These are phyloP conservation scores for Obelidium mucronatum DNA, from an alignment of 192 early-diverging fungal species.

Conservation along the genomic window DNA sequence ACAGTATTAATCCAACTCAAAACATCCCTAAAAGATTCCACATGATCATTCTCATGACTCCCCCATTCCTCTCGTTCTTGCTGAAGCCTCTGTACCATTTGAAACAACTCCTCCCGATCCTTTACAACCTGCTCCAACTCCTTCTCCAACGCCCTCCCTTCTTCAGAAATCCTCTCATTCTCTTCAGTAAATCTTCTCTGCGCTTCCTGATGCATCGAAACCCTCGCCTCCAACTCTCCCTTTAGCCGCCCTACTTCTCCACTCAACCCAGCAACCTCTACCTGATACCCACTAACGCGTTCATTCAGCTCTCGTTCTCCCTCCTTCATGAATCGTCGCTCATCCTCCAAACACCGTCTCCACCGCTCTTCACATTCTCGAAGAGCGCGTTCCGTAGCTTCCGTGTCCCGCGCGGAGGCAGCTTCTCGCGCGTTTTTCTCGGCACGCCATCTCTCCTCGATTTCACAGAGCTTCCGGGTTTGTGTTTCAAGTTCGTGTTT, in stretches of 20 bases:
- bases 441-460: constrained; percentile 20
- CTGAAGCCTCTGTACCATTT: constrained; percentile 4
- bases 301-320: neutral
- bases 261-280: neutral
- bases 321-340: constrained; percentile 2
- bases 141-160: neutral
- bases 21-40: constrained; percentile 13
- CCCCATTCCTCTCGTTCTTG: neutral
- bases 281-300: neutral
- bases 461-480: constrained; percentile 3
- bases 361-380: constrained; percentile 3
- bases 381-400: neutral
- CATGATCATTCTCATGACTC: neutral
- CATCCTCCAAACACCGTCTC: neutral
- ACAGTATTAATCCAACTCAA: constrained; percentile 28
- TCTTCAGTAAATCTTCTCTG: neutral
- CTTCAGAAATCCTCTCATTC: neutral
- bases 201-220: neutral
- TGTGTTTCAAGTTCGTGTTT: neutral
- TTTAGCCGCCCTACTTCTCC: neutral
- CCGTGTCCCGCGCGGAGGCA: neutral
- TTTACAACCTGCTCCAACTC: constrained; percentile 1
- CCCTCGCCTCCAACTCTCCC: neutral
- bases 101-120: constrained; percentile 2
- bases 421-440: constrained; percentile 1